These are phyloP conservation scores for Verticillium tricorpus DNA, from an alignment of 2,329 filamentous ascomycete species.

Conservation along the genomic window DNA sequence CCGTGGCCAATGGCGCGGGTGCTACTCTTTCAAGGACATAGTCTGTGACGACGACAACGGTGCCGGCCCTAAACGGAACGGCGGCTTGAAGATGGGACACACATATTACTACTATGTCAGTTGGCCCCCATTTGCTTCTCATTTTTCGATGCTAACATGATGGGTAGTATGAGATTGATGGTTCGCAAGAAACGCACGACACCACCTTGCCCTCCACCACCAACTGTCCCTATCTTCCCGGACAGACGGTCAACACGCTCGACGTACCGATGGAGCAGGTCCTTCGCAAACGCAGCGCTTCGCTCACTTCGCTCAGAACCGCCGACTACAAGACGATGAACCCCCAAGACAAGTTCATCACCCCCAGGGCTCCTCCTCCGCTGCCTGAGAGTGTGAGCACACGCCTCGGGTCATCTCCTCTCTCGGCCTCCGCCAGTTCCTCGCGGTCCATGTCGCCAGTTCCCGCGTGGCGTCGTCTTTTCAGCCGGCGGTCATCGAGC, in stretches of 20 bases:
- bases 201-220: constrained; percentile 68
- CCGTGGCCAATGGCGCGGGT: constrained; percentile 77
- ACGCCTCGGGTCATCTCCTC: constrained; percentile 25
- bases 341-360: constrained; percentile 69
- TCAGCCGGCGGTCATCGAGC: constrained; percentile 35
- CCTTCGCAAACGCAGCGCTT: constrained; percentile 58
- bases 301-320: constrained; percentile 54
- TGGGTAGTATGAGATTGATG: constrained; percentile 74
- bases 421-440: constrained; percentile 23
- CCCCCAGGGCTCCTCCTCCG: constrained; percentile 48
- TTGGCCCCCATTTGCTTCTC: constrained; percentile 17
- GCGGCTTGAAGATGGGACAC: constrained; percentile 85
- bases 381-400: constrained; percentile 37
- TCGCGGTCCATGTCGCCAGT: constrained; percentile 43
- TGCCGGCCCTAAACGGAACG: constrained; percentile 54
- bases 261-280: constrained; percentile 70
- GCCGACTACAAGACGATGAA: constrained; percentile 70
- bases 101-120: constrained; percentile 95
- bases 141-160: constrained; percentile 20
- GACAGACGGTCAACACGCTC: constrained; percentile 81
- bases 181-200: constrained; percentile 72
- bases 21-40: constrained; percentile 81
- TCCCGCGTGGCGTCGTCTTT: constrained; percentile 48
- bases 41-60: constrained; percentile 68
- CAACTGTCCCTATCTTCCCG: constrained; percentile 79